Percentiles rank a stretch among this genome's conserved stretches.
phyloP scores from a whole-genome alignment of 163 green algal species.

The Scenedesmus sp. region DNA sequence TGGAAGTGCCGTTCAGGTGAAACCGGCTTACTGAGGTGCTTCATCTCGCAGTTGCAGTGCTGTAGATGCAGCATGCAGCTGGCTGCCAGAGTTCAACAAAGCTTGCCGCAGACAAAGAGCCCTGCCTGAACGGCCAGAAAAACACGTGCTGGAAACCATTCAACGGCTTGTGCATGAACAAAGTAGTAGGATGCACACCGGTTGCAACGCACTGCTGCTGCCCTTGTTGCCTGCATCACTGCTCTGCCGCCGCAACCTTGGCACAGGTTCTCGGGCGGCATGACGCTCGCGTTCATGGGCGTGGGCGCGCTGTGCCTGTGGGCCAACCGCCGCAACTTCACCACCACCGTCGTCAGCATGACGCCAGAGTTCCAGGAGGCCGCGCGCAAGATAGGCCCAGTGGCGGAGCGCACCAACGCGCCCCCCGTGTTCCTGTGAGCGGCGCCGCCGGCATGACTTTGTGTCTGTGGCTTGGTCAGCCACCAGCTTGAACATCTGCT shows the following conservation, averaged over 20 bases:
- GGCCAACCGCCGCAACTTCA: slow-evolving; percentile 10
- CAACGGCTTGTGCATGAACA: background rate
- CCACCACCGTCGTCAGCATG: slow-evolving; percentile 15
- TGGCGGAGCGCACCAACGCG: slow-evolving; percentile 38
- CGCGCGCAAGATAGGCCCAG: slow-evolving; percentile 30
- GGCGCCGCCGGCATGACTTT: background rate
- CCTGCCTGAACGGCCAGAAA: background rate
- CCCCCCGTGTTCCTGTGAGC: slow-evolving; percentile 47
- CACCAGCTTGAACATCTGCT: no score
- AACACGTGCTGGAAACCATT: background rate
- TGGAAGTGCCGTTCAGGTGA: slow-evolving; percentile 48
- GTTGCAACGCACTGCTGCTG: background rate
- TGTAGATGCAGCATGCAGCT: background rate
- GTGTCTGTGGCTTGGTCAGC: background rate
- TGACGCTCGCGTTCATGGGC: background rate
- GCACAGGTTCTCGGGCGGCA: background rate
- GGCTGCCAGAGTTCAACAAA: background rate
- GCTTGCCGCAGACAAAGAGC: background rate
- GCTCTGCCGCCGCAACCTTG: no score
- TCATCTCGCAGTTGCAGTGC: background rate
- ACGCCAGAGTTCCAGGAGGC: slow-evolving; percentile 48
- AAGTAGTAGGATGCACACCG: background rate
- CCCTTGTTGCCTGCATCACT: background rate
- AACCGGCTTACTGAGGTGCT: background rate
- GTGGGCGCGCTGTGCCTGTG: background rate